A percentile compares a stretch with the other conserved stretches of the same genome.
Conservation (phyloP, 176 grass and related monocot genomes). For the Ananas comosus region DNA sequence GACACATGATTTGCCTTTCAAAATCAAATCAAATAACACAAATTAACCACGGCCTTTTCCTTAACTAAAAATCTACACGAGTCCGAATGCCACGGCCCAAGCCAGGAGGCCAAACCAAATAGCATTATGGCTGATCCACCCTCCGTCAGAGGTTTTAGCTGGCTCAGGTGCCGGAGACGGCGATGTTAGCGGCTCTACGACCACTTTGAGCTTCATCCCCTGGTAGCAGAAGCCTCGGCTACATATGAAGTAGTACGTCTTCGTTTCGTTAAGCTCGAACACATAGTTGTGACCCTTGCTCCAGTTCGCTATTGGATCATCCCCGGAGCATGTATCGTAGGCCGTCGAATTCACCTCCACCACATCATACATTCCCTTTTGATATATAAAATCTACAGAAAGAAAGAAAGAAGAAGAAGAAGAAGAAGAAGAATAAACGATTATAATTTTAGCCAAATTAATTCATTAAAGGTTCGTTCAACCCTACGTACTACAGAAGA, state of each 20-base stretch:
- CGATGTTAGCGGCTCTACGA: constrained; percentile 18
- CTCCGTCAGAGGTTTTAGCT: neutral
- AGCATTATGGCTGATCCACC: constrained; percentile 1
- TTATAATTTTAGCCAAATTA: too few species aligned
- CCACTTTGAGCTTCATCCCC: constrained; percentile 60
- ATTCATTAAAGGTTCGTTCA: too few species aligned
- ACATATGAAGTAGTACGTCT: constrained; percentile 75
- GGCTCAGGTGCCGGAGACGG: constrained; percentile 10
- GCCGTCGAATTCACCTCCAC: constrained; percentile 49
- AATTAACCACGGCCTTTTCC: too few species aligned
- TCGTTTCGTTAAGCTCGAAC: constrained; percentile 40
- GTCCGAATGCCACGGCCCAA: neutral
- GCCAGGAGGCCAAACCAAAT: neutral
- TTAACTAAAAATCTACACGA: neutral
- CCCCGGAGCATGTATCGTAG: constrained; percentile 45
- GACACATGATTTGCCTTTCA: too few species aligned
- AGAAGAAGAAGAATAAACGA: too few species aligned
- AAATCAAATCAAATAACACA: too few species aligned
- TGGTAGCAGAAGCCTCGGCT: constrained; percentile 59
- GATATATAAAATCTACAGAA: constrained; percentile 50
- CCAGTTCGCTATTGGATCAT: constrained; percentile 38
- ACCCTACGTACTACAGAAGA: too few species aligned
- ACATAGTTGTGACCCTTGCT: constrained; percentile 35
- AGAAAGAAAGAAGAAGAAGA: too few species aligned
- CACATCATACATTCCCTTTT: constrained; percentile 42